A percentile compares a stretch with the other conserved stretches of the same genome.
Conservation (phyloP, 2,329 filamentous ascomycete species). For the Fusarium luffae region DNA sequence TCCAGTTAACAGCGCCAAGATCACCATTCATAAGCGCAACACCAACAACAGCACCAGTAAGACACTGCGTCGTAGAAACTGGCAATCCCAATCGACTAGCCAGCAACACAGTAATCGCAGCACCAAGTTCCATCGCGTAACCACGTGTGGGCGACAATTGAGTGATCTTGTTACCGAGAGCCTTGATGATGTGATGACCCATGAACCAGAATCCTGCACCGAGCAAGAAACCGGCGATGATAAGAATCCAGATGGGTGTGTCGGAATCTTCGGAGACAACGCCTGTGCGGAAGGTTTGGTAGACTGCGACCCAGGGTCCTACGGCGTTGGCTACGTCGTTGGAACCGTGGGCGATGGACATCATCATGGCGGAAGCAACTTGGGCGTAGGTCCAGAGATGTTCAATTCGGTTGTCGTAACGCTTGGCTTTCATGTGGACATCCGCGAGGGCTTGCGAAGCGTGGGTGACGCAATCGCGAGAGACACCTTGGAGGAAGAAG, state of each 20-base stretch:
- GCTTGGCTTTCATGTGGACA: background rate
- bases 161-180: background rate
- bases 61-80: background rate
- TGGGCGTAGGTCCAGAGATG: background rate
- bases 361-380: background rate
- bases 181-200: background rate
- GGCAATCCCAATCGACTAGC: background rate
- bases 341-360: background rate
- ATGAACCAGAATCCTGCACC: background rate
- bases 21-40: background rate
- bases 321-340: background rate
- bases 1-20: background rate
- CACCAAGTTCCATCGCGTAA: background rate
- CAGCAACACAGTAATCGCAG: background rate
- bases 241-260: background rate
- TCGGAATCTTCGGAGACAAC: background rate
- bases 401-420: background rate
- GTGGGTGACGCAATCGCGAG: background rate
- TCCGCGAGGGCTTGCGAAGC: background rate
- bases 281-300: background rate
- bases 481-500: background rate
- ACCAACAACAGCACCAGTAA: background rate
- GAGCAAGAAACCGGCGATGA: background rate
- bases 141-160: background rate
- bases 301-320: background rate